These are phyloP conservation scores for Serendipita vermifera DNA, from an alignment of 768 basidiomycete species.

Conservation along the genomic window DNA sequence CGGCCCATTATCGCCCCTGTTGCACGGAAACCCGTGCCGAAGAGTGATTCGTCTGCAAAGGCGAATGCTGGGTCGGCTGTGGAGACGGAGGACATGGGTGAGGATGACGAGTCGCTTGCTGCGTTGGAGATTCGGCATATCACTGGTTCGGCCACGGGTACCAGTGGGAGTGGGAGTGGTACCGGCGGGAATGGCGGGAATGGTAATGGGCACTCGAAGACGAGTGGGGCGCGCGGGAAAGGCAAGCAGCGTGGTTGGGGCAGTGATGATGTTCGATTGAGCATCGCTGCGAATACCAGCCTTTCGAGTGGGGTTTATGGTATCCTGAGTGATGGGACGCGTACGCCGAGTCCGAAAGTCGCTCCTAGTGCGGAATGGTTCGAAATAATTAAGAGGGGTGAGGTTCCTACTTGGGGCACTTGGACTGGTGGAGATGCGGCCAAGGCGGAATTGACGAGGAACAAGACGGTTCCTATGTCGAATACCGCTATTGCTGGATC, in stretches of 20 bases:
- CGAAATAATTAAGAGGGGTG: background rate
- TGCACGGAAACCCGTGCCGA: no score
- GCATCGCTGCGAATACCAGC: background rate
- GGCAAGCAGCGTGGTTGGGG: background rate
- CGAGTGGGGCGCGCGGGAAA: background rate
- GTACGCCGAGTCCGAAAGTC: conserved; percentile 7
- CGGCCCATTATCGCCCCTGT: no score
- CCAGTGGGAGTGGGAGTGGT: conserved; percentile 1
- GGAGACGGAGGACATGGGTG: background rate
- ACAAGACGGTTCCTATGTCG: background rate
- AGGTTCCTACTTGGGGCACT: background rate
- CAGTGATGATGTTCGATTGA: background rate
- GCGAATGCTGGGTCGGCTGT: no score
- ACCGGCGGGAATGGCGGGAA: background rate
- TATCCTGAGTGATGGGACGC: background rate
- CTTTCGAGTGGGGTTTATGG: no score
- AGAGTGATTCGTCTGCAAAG: no score
- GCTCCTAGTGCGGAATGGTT: conserved; percentile 8
- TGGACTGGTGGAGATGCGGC: background rate
- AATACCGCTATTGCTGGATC: background rate
- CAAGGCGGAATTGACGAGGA: background rate
- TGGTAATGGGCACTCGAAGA: background rate
- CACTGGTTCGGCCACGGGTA: background rate
- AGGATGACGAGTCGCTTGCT: no score
- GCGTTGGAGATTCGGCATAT: no score